Evolutionary conservation across 371 early-diverging fungal genomes (phyloP).

Genomic region (Mortierella sp.): DNA sequence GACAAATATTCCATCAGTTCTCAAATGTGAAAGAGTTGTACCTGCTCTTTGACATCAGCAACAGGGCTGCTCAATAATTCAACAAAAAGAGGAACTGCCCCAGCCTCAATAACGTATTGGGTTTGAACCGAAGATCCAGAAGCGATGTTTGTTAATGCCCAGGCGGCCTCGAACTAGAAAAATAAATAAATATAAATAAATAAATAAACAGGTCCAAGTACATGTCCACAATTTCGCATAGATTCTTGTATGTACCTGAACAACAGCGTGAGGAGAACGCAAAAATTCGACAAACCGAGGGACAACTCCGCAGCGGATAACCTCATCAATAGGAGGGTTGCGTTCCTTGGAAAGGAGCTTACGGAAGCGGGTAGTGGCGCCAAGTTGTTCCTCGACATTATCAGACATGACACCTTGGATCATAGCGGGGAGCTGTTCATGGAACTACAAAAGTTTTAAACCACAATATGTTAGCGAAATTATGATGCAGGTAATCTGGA

Average conservation of each 20-base stretch:
- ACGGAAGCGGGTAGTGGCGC: conserved; percentile 94
- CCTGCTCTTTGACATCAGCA: conserved; percentile 98
- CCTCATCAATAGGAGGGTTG: conserved; percentile 98
- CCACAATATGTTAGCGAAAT: neutral
- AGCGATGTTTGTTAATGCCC: conserved; percentile 99
- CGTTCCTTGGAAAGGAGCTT: conserved; percentile 98
- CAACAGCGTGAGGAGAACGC: conserved; percentile 77
- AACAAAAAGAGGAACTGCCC: conserved; percentile 96
- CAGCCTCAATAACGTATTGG: conserved; percentile 90
- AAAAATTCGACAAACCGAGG: conserved; percentile 97
- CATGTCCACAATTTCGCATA: neutral
- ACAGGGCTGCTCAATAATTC: conserved; percentile 89
- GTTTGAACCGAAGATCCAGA: conserved; percentile 99
- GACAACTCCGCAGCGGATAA: conserved; percentile 95
- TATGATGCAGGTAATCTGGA: neutral
- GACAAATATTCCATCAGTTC: neutral
- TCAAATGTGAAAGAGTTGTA: conserved; percentile 34
- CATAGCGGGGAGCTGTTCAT: conserved; percentile 80
- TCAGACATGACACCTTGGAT: conserved; percentile 81
- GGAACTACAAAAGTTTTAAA: conserved; percentile 54
- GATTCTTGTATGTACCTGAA: conserved; percentile 80
- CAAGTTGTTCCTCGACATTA: conserved; percentile 84
- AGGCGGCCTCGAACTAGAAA: conserved; percentile 98
- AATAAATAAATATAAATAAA: neutral
- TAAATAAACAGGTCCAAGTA: neutral